A percentile compares a stretch with the other conserved stretches of the same genome.
Conservation (phyloP, 2,329 filamentous ascomycete genomes). For the Fusarium sp. region DNA sequence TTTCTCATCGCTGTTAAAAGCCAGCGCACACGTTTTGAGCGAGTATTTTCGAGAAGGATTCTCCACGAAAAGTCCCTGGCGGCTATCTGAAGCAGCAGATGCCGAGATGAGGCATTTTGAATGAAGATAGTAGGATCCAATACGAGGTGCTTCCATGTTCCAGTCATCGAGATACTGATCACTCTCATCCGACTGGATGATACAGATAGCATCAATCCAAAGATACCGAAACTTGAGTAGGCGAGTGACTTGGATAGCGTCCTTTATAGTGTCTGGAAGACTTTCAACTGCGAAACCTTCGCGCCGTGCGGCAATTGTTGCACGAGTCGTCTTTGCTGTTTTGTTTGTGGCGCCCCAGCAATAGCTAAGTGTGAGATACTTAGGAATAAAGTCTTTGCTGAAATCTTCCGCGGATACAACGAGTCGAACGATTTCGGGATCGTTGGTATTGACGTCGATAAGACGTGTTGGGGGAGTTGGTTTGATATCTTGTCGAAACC, state of each 20-base stretch:
- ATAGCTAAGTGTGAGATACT: neutral
- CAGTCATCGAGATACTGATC: constrained; percentile 7
- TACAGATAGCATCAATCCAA: constrained; percentile 12
- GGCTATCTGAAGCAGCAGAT: neutral
- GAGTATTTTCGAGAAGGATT: neutral
- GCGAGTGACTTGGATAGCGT: neutral
- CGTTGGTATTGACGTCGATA: neutral
- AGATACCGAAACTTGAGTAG: constrained; percentile 3
- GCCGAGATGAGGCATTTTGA: constrained; percentile 15
- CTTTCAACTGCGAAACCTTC: neutral
- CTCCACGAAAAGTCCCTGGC: constrained; percentile 2
- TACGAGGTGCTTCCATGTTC: constrained; percentile 3
- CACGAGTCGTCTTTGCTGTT: neutral
- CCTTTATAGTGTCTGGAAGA: neutral
- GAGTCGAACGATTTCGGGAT: neutral
- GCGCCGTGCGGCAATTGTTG: neutral
- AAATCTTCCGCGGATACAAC: neutral
- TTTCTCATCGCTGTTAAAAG: neutral
- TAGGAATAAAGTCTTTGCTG: neutral
- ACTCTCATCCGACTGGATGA: neutral
- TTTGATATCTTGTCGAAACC: neutral
- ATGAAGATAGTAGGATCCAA: constrained; percentile 18
- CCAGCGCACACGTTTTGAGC: neutral
- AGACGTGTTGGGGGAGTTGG: neutral
- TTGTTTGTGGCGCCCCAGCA: neutral